Evolutionary conservation across 2,329 filamentous ascomycete genomes (phyloP), one percentile per base, ranked within the genome.

Genomic region (Fusarium concolor): DNA sequence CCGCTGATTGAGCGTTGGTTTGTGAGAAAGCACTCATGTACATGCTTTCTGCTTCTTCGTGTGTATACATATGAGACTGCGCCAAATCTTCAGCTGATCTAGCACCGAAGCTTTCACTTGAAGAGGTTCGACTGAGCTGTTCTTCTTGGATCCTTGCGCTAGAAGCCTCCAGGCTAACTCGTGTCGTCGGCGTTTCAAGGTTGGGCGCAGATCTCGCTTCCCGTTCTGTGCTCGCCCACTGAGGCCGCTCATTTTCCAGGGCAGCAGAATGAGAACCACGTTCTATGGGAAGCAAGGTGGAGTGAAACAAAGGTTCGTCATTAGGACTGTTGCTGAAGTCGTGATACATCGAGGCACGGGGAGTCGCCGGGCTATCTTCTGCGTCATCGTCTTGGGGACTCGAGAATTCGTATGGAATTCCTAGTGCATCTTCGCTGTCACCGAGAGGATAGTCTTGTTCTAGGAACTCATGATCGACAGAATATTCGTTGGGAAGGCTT

Each of bases 31-130:
- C 89, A 65, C 89, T 95, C 89, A 94, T 90, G 72, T 96, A 96
- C 89, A 96, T 92, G 76, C 93, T 96, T 74, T 93, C 89, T 0
- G 92, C 92, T 65, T 95, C 92, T 64, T 93, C 91, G 60, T 93
- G 91, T 35, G 87, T 93, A 73, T 92, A 95, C 2, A 94, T 74
- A 39, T 87, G 89, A 7, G 92, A 95, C 65, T 87, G 81, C 5
- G 85, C 78, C 20, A 92, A 79, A 62, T 90, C 87, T 33, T 87
- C 83, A 6, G 61, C 50, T 24, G 71, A 69, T 6, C 59, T 55
- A 15, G 39, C 53, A 15, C 59, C 63, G 39, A 65, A 63, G 28
- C 67, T 66, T 28, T 56, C 67, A 39, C 54, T 65, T n/a, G 64
- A 65, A 7, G 56, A 56, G 28, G 67, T 65, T 8, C 56, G 58